Evolutionary conservation across 163 green algal genomes (phyloP).

Genomic region (Chlorella variabilis): DNA sequence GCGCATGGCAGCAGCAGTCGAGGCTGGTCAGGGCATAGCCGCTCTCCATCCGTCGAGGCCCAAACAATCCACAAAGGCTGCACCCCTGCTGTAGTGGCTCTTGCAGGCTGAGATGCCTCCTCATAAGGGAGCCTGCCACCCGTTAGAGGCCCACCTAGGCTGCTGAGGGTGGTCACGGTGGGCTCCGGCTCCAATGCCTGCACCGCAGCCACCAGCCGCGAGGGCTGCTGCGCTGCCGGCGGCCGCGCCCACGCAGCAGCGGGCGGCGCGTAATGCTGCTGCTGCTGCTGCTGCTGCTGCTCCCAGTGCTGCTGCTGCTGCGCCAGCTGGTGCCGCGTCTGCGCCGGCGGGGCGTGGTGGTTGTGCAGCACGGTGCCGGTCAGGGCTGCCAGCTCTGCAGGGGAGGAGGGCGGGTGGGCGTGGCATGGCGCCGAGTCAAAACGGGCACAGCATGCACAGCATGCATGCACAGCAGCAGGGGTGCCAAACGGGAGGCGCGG

Average conservation of each 20-base stretch:
- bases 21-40: no score
- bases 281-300: conserved; percentile 1
- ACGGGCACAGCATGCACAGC: not conserved
- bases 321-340: conserved; percentile 24
- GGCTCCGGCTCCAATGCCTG: not conserved
- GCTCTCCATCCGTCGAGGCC: no score
- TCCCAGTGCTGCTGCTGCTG: not conserved
- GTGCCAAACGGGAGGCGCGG: not conserved
- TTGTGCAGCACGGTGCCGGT: conserved; percentile 48
- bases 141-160: conserved; percentile 12
- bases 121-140: no score
- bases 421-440: not conserved
- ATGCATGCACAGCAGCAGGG: not conserved
- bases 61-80: no score
- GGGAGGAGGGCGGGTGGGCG: not conserved
- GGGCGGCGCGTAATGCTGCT: conserved; percentile 9
- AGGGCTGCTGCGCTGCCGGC: not conserved
- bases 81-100: no score
- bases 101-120: no score
- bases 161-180: conserved; percentile 17
- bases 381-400: conserved; percentile 51
- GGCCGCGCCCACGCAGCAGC: not conserved
- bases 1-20: not conserved
- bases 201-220: no score
- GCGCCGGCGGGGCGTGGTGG: conserved; percentile 24